phyloP scores from a whole-genome alignment of 1,284 basidiomycete genomes.

The Inonotus hispidus region DNA sequence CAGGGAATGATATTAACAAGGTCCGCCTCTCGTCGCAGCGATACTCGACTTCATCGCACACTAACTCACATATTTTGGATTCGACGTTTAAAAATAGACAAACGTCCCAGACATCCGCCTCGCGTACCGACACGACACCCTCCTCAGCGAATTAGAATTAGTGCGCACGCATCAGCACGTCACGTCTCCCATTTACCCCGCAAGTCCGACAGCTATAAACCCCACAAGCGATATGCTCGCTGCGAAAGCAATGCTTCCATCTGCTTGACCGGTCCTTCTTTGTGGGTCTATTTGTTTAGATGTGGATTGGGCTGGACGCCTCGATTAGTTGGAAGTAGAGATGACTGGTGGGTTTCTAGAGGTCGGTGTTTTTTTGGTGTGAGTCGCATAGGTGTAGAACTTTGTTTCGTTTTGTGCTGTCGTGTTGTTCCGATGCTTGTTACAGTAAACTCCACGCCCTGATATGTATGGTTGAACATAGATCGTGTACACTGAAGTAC shows the following conservation, averaged over 20 bases:
- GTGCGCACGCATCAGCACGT: slow-evolving; percentile 33
- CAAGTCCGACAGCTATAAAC: neutral
- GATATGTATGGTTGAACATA: too few species aligned
- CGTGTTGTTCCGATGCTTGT: too few species aligned
- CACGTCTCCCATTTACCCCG: neutral
- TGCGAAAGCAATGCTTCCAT: slow-evolving; percentile 15
- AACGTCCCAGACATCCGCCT: slow-evolving; percentile 93
- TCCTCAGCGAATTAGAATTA: slow-evolving; percentile 82
- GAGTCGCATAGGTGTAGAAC: too few species aligned
- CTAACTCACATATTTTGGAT: slow-evolving; percentile 5
- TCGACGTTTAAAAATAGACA: slow-evolving; percentile 71
- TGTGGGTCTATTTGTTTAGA: neutral
- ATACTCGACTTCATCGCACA: neutral
- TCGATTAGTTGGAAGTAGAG: too few species aligned
- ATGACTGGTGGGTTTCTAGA: too few species aligned
- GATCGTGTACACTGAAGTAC: too few species aligned
- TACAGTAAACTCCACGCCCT: too few species aligned
- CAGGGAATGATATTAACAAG: slow-evolving; percentile 91
- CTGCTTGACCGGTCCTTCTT: neutral
- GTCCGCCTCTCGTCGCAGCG: slow-evolving; percentile 33
- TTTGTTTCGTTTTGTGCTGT: too few species aligned
- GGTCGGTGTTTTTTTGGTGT: too few species aligned
- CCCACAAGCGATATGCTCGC: slow-evolving; percentile 17
- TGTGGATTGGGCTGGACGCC: neutral
- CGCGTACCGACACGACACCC: slow-evolving; percentile 83